Percentiles rank a stretch among this genome's conserved stretches.
Evolutionary conservation across 2,329 filamentous ascomycete species (phyloP).

Genomic region (Lachnellula subtilissima): DNA sequence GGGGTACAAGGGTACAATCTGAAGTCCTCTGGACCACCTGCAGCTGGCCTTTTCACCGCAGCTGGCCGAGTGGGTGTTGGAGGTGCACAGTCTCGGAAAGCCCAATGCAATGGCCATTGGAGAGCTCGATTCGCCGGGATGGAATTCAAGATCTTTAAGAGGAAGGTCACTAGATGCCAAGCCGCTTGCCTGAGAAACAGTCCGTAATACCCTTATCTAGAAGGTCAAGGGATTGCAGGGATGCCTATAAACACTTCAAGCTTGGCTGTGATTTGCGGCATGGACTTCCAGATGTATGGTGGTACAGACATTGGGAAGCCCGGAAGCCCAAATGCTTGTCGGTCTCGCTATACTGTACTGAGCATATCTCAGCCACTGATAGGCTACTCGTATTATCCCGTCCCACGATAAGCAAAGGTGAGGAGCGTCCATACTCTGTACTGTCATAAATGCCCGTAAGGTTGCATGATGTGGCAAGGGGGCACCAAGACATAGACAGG

Average conservation of each 20-base stretch:
- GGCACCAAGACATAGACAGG: too few species aligned
- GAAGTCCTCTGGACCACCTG: neutral
- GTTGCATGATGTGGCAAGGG: neutral
- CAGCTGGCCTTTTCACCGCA: neutral
- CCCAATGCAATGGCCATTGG: too few species aligned
- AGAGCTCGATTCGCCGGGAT: neutral
- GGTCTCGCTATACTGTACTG: neutral
- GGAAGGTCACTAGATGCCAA: neutral
- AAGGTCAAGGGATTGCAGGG: neutral
- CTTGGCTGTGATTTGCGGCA: too few species aligned
- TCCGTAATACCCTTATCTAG: neutral
- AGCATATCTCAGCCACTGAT: neutral
- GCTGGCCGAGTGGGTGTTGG: neutral
- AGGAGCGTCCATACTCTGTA: neutral
- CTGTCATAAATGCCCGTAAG: neutral
- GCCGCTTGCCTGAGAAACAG: neutral
- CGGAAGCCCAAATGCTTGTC: neutral
- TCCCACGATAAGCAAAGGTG: neutral
- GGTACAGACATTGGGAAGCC: neutral
- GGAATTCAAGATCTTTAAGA: neutral
- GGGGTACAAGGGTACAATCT: constrained; percentile 1
- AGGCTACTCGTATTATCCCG: neutral
- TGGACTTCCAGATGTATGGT: neutral
- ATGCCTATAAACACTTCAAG: neutral
- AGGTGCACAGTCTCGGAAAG: neutral